Conservation (phyloP, 768 basidiomycete species). For the Botryobasidium botryosum region DNA sequence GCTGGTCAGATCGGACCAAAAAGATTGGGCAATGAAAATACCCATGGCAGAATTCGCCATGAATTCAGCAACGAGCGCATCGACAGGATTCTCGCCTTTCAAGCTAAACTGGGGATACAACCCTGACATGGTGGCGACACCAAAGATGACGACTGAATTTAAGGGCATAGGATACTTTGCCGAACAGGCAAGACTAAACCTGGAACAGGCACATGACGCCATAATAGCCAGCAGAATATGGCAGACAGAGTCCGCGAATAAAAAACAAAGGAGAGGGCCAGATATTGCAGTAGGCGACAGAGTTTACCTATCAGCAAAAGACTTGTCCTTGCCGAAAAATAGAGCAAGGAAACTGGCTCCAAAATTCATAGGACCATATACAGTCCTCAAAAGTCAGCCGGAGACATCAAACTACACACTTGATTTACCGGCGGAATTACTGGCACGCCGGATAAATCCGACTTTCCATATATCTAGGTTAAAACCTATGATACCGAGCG, state of each 20-base stretch:
- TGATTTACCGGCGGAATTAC: background rate
- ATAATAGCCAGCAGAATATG: constrained; percentile 11
- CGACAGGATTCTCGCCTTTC: constrained; percentile 11
- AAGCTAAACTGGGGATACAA: constrained; percentile 4
- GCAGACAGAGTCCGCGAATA: constrained; percentile 10
- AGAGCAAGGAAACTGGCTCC: constrained; percentile 10
- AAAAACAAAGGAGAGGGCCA: background rate
- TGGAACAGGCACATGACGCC: constrained; percentile 13
- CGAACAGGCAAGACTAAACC: background rate
- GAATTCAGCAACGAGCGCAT: constrained; percentile 8
- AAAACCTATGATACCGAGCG: background rate
- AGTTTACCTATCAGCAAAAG: constrained; percentile 10
- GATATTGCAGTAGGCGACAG: constrained; percentile 3
- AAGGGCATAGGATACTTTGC: constrained; percentile 8
- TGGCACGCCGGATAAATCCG: background rate
- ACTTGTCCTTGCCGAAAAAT: constrained; percentile 10
- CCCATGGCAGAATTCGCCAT: constrained; percentile 12
- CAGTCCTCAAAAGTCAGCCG: background rate
- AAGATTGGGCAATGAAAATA: constrained; percentile 12
- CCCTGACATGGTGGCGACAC: background rate
- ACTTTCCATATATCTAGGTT: background rate
- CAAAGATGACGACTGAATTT: background rate
- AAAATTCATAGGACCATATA: constrained; percentile 11
- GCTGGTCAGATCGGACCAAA: constrained; percentile 9
- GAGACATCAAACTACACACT: background rate